Evolutionary conservation across 1,139 yeast genomes (phyloP), one percentile per base, ranked within the genome.

Genomic region (Saccharomyces hybrid): DNA sequence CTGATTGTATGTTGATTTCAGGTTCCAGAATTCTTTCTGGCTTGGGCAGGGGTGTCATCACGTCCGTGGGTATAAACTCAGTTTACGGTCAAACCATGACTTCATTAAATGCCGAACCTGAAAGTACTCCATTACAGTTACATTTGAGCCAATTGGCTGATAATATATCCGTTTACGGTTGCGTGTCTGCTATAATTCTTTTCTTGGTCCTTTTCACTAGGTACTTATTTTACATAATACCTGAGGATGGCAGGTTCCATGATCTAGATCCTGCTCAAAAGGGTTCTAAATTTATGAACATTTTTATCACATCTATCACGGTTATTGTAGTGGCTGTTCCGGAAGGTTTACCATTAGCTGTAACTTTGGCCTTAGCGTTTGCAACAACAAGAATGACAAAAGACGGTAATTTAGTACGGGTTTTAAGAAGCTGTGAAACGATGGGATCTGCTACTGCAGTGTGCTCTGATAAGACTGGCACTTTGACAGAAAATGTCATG

Each of bases 361-460:
- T 93, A 26, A 93, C 99, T 0, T 77, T 93, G 52, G 97, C 99
- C 0, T 78, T 93, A 63, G 99, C 99, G 0, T 93, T 93, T 75
- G 99, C 99, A 2, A 93, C 99, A 3, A 91, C 97, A 9, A 81
- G 98, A 72, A 93, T 93, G 99, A 91, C 96, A 27, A 88, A 88
- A 70, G 97, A 93, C 70, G 96, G 96, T 64, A 93, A 93, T 69
- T 76, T 93, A 66, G 99, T 93, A n/a, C 82, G 99, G 64, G 96
- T 89, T 5, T 78, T 93, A 63, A 85, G 84, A 65, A 86, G 96
- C 50, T 93, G 99, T 78, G 99, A 93, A 72, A 93, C 97, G 14
- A 93, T 93, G 99, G 99, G 99, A 50, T 91, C 96, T 49, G 99
- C 98, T 2, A 93, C 99, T 13, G 93, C 97, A 3, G 79, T 93